Conservation (phyloP, 2,329 filamentous ascomycete species). For the Diaporthe sp. region DNA sequence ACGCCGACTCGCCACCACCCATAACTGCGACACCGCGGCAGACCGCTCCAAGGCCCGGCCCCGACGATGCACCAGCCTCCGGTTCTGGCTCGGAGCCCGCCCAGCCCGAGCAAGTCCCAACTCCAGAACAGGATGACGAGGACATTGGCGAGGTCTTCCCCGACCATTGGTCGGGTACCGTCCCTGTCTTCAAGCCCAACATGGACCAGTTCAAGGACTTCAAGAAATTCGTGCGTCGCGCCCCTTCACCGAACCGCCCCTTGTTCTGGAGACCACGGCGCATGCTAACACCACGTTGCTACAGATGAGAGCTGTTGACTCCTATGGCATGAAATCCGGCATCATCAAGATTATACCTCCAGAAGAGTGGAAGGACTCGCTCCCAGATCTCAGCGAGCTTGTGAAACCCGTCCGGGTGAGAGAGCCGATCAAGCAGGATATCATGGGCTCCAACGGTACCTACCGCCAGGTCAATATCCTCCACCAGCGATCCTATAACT, state of each 20-base stretch:
- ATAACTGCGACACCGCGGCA: conserved; percentile 39
- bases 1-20: conserved; percentile 49
- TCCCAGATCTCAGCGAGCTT: conserved; percentile 84
- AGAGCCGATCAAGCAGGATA: conserved; percentile 98
- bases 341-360: conserved; percentile 97
- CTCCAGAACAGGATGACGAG: conserved; percentile 49
- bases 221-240: conserved; percentile 81
- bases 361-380: conserved; percentile 88
- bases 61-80: conserved; percentile 39
- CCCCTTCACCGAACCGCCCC: not conserved
- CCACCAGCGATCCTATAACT: conserved; percentile 94
- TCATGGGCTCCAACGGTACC: conserved; percentile 93
- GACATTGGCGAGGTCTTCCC: conserved; percentile 86
- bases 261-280: conserved; percentile 9
- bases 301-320: conserved; percentile 85
- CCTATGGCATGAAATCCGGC: conserved; percentile 96
- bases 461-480: conserved; percentile 98
- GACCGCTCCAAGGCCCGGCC: conserved; percentile 33
- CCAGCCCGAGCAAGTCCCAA: conserved; percentile 44
- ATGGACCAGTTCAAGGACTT: conserved; percentile 97
- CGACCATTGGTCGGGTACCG: conserved; percentile 90
- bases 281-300: conserved; percentile 47
- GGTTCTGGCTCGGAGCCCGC: not conserved
- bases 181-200: conserved; percentile 95
- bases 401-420: conserved; percentile 94